Evolutionary conservation across 257 asterid species (phyloP).

Genomic region (Pogostemon cablin): DNA sequence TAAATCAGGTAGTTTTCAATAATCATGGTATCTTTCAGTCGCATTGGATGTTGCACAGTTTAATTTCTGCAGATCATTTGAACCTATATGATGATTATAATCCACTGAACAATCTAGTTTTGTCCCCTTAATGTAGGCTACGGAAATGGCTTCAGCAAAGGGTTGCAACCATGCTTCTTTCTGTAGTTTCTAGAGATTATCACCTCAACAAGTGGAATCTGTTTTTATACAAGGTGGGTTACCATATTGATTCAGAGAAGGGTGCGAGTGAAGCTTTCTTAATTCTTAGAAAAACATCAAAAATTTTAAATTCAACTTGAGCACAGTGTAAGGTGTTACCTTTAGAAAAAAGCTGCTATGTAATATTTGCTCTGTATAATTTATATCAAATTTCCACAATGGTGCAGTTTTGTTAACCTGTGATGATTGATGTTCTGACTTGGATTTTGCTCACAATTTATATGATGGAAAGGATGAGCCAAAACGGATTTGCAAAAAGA

Average conservation of each 20-base stretch:
- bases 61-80: not conserved
- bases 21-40: not conserved
- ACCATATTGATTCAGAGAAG: not conserved
- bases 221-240: not conserved
- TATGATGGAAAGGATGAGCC: too few relatives aligned
- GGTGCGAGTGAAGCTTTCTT: not conserved
- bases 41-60: not conserved
- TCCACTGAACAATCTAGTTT: too few relatives aligned
- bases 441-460: too few relatives aligned
- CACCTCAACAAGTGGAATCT: not conserved
- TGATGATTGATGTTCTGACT: too few relatives aligned
- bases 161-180: not conserved
- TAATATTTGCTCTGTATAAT: too few relatives aligned
- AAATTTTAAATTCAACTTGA: too few relatives aligned
- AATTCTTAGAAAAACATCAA: too few relatives aligned
- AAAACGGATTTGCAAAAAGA: too few relatives aligned
- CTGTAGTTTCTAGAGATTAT: not conserved
- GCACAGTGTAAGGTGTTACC: too few relatives aligned
- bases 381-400: too few relatives aligned
- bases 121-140: not conserved
- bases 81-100: slow-evolving; percentile 2
- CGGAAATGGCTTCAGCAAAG: not conserved
- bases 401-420: too few relatives aligned
- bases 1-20: not conserved
- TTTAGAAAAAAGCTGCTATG: too few relatives aligned